phyloP scores from a whole-genome alignment of 176 grass and related monocot species.

The Thinopyrum elongatum region DNA sequence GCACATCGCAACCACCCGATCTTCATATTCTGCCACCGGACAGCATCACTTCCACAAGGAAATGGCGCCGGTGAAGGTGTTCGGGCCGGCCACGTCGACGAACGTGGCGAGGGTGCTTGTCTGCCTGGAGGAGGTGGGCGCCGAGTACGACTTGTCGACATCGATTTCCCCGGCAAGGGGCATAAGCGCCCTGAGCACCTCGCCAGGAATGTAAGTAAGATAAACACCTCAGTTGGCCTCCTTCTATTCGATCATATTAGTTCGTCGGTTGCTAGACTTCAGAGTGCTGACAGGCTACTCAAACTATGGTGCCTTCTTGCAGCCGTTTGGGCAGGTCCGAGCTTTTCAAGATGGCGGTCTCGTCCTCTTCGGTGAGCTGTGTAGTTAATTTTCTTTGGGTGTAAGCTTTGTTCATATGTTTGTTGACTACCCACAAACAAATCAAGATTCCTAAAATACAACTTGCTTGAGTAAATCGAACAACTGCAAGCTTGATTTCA shows the following conservation, averaged over 20 bases:
- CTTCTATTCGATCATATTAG: neutral
- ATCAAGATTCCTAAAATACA: neutral
- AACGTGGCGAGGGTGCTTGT: neutral
- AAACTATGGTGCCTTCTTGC: neutral
- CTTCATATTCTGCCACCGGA: neutral
- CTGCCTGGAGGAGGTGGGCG: neutral
- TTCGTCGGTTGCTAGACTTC: neutral
- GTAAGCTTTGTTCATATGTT: too few species aligned
- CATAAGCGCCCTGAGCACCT: neutral
- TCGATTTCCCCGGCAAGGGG: neutral
- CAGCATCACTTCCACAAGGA: neutral
- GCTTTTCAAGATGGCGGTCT: neutral
- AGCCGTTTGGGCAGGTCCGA: neutral
- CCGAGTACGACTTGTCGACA: neutral
- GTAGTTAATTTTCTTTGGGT: neutral
- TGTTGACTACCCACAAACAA: too few species aligned
- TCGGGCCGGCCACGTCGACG: neutral
- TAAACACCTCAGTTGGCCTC: neutral
- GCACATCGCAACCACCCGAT: neutral
- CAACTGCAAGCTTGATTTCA: neutral
- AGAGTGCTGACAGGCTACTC: neutral
- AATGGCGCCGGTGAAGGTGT: neutral
- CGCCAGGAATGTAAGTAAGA: neutral
- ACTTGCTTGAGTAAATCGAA: neutral
- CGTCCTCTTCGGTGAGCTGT: neutral